These are phyloP conservation scores for Tulasnella sp. DNA, from an alignment of 768 basidiomycete genomes.

Conservation along the genomic window DNA sequence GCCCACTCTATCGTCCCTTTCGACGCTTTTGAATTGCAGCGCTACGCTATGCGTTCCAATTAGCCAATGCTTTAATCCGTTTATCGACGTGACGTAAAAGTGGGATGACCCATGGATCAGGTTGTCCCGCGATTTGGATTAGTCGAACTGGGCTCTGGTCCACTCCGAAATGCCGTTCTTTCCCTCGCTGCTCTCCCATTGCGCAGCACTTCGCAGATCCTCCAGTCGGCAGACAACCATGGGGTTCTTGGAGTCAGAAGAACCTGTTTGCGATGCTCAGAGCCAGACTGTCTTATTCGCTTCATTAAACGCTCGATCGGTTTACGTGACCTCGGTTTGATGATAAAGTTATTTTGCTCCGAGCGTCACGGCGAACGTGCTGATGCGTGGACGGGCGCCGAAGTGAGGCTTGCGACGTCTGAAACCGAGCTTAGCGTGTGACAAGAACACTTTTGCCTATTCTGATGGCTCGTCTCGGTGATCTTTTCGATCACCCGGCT, in stretches of 20 bases:
- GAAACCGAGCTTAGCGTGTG: conserved; percentile 7
- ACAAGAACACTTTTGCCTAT: neutral
- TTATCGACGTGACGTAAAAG: conserved; percentile 9
- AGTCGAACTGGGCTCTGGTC: neutral
- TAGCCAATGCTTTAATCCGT: neutral
- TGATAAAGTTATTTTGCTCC: neutral
- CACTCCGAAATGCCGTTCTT: neutral
- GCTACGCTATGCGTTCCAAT: neutral
- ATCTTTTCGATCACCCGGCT: neutral
- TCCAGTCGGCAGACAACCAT: neutral
- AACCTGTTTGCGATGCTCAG: neutral
- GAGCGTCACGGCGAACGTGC: neutral
- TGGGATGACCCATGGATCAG: neutral
- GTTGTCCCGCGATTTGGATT: neutral
- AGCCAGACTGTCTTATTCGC: neutral
- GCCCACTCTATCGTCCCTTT: neutral
- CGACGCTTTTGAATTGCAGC: neutral
- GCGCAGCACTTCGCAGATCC: neutral
- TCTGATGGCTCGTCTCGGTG: neutral
- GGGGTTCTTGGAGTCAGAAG: neutral
- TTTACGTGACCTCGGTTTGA: neutral
- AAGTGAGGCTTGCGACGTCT: conserved; percentile 11
- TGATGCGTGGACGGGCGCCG: conserved; percentile 11
- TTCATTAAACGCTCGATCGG: neutral
- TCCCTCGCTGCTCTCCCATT: neutral